Evolutionary conservation across 2,329 filamentous ascomycete species (phyloP), one percentile per base, ranked within the genome.

Genomic region (Exophiala spinifera): DNA sequence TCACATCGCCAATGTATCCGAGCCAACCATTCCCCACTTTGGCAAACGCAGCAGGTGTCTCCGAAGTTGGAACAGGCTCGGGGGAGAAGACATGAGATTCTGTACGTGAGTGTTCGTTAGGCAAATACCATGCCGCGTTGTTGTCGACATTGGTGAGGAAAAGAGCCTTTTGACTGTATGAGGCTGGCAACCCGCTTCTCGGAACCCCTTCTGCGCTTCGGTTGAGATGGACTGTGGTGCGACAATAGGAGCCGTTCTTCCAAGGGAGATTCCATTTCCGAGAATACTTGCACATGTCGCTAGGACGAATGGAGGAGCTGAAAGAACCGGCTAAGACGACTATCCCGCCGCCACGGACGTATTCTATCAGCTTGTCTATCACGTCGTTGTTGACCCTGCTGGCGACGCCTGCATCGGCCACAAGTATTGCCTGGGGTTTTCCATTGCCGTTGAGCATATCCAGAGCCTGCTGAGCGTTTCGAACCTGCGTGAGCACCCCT

Each of bases 1-100:
- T 43, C 40, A 43, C 40, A 43, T 43, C 40, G 21, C 40, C 40
- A 43, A 43, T 23, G 21, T 43, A 43, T 4, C 40, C 40, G 17
- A 43, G 21, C 40, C 40, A 43, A 15, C 40, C 40, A 43, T 43
- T 39, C 10, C 36, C 36, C 10, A 39, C 23, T 25, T 25, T 25
- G 7, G 23, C 23, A 25, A 25, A 25, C 23, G 23, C 23, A 25
- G 23, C 40, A 44, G 40, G 40, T 19, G 40, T 44, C 6, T 44
- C 40, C 19, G 40, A 44, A 44, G 40, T 44, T 44, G 40, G 14
- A 19, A 44, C 20, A 19, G 11, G 23, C n/a, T 17, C 40, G 14
- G 40, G 40, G 11, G 40, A 8, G 15, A 44, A 44, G 19, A 44
- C 40, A 25, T 23, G 11, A 44, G 4, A 44, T 44, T 44, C 40